Conservation (phyloP, 257 asterid genomes). For the Solanum raphanifolium region DNA sequence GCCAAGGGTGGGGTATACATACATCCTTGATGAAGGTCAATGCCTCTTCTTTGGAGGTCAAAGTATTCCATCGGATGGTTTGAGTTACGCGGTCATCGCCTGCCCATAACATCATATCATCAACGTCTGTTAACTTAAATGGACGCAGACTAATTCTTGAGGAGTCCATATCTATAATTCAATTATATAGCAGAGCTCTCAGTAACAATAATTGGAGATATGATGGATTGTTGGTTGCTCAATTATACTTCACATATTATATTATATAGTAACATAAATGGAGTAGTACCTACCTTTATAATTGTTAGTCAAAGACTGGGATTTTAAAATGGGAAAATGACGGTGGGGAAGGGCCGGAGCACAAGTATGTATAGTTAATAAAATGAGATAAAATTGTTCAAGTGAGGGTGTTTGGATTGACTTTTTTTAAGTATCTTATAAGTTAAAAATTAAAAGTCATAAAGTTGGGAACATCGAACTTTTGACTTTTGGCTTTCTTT, state of each 20-base stretch:
- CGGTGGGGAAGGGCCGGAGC: neutral
- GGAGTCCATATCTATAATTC: conserved; percentile 18
- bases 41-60: conserved; percentile 34
- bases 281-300: neutral
- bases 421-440: no score
- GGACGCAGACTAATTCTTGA: conserved; percentile 28
- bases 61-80: conserved; percentile 21
- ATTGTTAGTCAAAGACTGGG: neutral
- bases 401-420: no score
- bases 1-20: conserved; percentile 37
- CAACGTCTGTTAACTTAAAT: conserved; percentile 23
- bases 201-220: neutral
- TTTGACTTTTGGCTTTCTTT: no score
- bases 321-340: neutral
- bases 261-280: neutral
- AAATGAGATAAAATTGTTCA: neutral
- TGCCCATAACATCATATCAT: conserved; percentile 37
- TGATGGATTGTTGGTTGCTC: neutral
- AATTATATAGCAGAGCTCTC: neutral
- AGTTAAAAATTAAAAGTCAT: no score
- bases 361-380: fast-evolving
- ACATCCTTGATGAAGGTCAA: conserved; percentile 28
- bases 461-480: no score
- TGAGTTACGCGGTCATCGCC: conserved; percentile 40
- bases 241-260: neutral